Conservation (phyloP, 192 early-diverging fungal species). For the Coemansia guatemalensis region DNA sequence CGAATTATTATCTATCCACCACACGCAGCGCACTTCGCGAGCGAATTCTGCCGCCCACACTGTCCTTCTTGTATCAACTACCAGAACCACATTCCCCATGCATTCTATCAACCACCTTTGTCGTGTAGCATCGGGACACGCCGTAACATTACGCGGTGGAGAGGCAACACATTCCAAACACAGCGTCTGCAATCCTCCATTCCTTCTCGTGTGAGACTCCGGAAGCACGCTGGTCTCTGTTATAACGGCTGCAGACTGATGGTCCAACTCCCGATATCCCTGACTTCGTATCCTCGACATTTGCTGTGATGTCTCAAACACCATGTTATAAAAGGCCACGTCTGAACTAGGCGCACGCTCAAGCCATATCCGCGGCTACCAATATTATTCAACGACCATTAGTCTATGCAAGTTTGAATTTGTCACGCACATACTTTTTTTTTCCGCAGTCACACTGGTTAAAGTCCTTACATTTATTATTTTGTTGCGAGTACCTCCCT, state of each 20-base stretch:
- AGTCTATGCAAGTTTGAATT: background rate
- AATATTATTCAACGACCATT: background rate
- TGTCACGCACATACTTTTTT: background rate
- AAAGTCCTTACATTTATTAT: constrained; percentile 4
- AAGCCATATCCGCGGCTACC: constrained; percentile 25
- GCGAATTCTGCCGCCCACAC: constrained; percentile 11
- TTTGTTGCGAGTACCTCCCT: background rate
- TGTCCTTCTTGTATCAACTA: background rate
- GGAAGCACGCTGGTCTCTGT: constrained; percentile 2
- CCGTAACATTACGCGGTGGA: constrained; percentile 2
- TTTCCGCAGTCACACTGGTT: constrained; percentile 6
- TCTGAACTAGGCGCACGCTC: constrained; percentile 36
- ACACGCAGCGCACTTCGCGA: constrained; percentile 18
- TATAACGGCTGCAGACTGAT: background rate
- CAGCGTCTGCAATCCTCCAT: background rate
- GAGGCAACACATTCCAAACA: constrained; percentile 2
- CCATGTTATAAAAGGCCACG: constrained; percentile 37
- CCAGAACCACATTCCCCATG: background rate
- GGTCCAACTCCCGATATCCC: constrained; percentile 1
- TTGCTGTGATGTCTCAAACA: constrained; percentile 16
- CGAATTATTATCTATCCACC: constrained; percentile 23
- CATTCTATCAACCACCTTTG: constrained; percentile 13
- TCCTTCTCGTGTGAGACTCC: background rate
- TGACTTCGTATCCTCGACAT: background rate
- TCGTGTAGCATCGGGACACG: background rate